Conservation (phyloP, 495 filamentous ascomycete genomes). For the Astrothelium macrocarpum region DNA sequence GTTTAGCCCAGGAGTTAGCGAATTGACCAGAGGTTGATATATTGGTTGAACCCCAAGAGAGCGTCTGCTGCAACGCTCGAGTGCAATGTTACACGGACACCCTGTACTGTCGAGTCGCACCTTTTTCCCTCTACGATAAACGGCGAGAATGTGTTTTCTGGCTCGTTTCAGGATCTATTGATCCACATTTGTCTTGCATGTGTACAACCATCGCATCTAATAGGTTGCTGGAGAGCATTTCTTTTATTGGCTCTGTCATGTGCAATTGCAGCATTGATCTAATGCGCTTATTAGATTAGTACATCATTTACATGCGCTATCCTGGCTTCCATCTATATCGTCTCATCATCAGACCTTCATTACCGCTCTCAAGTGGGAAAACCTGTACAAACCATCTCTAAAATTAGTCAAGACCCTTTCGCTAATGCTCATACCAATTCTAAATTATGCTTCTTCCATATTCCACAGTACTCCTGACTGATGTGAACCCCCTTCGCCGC, state of each 20-base stretch:
- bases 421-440: not conserved
- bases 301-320: not conserved
- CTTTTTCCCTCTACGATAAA: not conserved
- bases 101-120: not conserved
- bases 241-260: too few relatives aligned
- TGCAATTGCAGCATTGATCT: too few relatives aligned
- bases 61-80: constrained; percentile 3
- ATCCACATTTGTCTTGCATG: not conserved
- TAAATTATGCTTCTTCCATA: not conserved
- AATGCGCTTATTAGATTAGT: not conserved
- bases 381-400: not conserved
- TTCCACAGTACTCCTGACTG: not conserved
- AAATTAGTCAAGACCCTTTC: not conserved
- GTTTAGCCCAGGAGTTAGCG: not conserved
- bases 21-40: not conserved
- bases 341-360: not conserved
- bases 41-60: not conserved
- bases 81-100: not conserved
- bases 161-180: not conserved
- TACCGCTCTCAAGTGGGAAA: not conserved
- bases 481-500: not conserved
- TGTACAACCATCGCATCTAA: not conserved
- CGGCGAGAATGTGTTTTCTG: not conserved
- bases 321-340: not conserved
- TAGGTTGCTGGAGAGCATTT: not conserved